Conservation (phyloP, 495 filamentous ascomycete species). For the Ramalina peruviana region DNA sequence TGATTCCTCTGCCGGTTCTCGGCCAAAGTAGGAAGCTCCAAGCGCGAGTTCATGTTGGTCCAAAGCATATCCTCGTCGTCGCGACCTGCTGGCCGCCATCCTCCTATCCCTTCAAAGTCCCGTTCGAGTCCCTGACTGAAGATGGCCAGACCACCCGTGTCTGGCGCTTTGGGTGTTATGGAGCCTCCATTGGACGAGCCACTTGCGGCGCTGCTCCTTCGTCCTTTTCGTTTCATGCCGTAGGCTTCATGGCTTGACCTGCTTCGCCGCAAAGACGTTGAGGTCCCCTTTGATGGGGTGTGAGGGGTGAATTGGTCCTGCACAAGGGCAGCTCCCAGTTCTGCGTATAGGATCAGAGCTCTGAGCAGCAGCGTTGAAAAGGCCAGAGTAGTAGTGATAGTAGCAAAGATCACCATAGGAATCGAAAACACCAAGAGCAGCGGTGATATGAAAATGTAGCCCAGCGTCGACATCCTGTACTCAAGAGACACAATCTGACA, state of each 20-base stretch:
- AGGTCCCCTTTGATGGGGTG: slow-evolving; percentile 20
- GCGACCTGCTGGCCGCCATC: slow-evolving; percentile 41
- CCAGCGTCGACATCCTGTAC: slow-evolving; percentile 21
- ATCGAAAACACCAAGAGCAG: slow-evolving; percentile 51
- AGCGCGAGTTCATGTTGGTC: slow-evolving; percentile 58
- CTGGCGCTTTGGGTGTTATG: slow-evolving; percentile 6
- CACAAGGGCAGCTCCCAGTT: slow-evolving; percentile 46
- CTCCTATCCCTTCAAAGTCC: slow-evolving; percentile 80
- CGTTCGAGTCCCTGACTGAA: slow-evolving; percentile 34
- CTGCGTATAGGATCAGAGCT: slow-evolving; percentile 52
- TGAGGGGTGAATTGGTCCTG: slow-evolving; percentile 40
- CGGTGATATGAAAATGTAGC: slow-evolving; percentile 44
- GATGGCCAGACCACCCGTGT: slow-evolving; percentile 12
- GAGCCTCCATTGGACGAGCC: slow-evolving; percentile 12
- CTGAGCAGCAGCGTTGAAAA: slow-evolving; percentile 50
- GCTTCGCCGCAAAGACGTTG: slow-evolving; percentile 19
- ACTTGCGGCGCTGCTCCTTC: slow-evolving; percentile 11
- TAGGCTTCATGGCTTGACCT: slow-evolving; percentile 20
- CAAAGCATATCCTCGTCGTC: slow-evolving; percentile 49
- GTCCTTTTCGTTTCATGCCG: slow-evolving; percentile 7
- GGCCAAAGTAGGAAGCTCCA: slow-evolving; percentile 41
- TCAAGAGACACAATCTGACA: too few species aligned
- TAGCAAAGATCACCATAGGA: slow-evolving; percentile 55
- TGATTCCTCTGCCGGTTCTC: slow-evolving; percentile 9
- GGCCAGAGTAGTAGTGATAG: slow-evolving; percentile 52